Conservation (phyloP, 192 early-diverging fungal genomes). For the Allomyces arbusculus region DNA sequence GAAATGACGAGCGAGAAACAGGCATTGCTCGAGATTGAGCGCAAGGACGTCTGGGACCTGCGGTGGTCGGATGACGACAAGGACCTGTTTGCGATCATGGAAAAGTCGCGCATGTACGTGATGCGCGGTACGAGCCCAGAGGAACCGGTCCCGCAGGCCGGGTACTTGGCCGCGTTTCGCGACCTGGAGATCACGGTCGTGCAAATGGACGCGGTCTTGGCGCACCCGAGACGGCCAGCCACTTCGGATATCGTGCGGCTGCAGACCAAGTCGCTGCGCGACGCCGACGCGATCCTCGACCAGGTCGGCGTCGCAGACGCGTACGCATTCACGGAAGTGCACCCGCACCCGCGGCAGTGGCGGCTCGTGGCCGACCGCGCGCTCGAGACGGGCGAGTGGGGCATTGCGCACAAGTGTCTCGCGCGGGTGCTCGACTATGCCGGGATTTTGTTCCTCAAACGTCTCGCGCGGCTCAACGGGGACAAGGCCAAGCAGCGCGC, state of each 20-base stretch:
- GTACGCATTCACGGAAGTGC: conserved; percentile 26
- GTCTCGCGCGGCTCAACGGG: conserved; percentile 26
- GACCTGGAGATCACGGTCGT: conserved; percentile 30
- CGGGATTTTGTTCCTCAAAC: conserved; percentile 29
- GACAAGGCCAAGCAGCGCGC: conserved; percentile 28
- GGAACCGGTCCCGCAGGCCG: conserved; percentile 28
- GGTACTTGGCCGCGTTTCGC: conserved; percentile 24
- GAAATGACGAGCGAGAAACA: conserved; percentile 9
- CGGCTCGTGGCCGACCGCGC: conserved; percentile 25
- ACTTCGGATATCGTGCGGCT: conserved; percentile 13
- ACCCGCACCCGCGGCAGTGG: conserved; percentile 31
- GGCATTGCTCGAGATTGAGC: conserved; percentile 24
- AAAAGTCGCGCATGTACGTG: conserved; percentile 36
- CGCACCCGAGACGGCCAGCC: conserved; percentile 6
- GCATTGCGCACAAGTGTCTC: conserved; percentile 22
- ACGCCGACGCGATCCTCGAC: conserved; percentile 15
- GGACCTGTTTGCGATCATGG: conserved; percentile 32
- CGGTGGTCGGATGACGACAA: conserved; percentile 32
- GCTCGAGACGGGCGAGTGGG: conserved; percentile 23
- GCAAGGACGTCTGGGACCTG: conserved; percentile 39
- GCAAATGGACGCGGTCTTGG: conserved; percentile 26
- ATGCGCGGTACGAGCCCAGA: conserved; percentile 30
- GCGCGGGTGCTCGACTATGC: conserved; percentile 22
- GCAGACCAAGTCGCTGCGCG: conserved; percentile 26
- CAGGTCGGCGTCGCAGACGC: conserved; percentile 23